These are phyloP conservation scores for Melampsora allii-populina DNA, from an alignment of 1,284 basidiomycete genomes.

Conservation along the genomic window DNA sequence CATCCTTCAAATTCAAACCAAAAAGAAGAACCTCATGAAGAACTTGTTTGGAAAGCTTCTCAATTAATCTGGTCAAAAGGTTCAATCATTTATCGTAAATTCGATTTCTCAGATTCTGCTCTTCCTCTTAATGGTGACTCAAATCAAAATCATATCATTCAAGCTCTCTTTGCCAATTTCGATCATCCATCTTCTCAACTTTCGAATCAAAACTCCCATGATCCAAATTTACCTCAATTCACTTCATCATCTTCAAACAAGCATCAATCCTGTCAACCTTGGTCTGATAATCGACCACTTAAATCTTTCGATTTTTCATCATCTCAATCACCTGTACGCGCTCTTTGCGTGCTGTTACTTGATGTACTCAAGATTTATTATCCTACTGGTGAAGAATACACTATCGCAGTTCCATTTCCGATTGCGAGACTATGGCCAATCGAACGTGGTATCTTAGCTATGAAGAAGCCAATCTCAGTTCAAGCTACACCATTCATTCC, in stretches of 20 bases:
- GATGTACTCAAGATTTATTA: constrained; percentile 71
- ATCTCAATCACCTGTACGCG: constrained; percentile 54
- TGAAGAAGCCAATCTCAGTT: constrained; percentile 46
- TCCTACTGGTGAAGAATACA: constrained; percentile 69
- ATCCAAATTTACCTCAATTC: constrained; percentile 6
- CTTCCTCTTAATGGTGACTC: constrained; percentile 1
- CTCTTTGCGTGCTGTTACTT: constrained; percentile 73
- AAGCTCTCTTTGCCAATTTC: constrained; percentile 38
- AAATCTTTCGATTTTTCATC: constrained; percentile 13
- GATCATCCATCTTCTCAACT: constrained; percentile 17
- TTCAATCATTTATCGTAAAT: constrained; percentile 34
- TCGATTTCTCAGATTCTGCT: constrained; percentile 33
- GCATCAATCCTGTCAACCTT: constrained; percentile 9
- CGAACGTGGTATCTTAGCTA: constrained; percentile 64
- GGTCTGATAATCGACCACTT: constrained; percentile 33
- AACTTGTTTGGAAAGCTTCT: constrained; percentile 41
- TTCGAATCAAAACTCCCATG: not conserved
- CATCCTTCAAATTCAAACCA: not conserved
- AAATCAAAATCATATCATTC: constrained; percentile 41
- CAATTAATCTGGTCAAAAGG: constrained; percentile 42
- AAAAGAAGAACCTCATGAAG: constrained; percentile 25
- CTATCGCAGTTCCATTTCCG: constrained; percentile 75
- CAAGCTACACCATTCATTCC: constrained; percentile 47
- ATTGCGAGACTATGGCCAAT: constrained; percentile 74
- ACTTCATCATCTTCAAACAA: not conserved